Base-by-base conservation (phyloP, 1,284 basidiomycete species). In the Quambalaria eucalypti region DNA sequence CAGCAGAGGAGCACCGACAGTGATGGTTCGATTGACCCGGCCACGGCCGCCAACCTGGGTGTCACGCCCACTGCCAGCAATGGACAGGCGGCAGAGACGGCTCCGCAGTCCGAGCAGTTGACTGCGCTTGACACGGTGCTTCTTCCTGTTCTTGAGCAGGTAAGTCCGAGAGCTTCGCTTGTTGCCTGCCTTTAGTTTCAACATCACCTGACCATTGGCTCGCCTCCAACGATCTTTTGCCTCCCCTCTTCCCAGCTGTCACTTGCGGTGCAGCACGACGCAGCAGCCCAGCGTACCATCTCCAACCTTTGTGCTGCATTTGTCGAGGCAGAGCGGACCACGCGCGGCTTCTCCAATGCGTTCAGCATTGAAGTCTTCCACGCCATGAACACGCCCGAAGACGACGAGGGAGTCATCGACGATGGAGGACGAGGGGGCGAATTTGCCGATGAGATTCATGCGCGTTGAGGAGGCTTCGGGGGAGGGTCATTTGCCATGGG, bases 301-400 rank as follows among this genome's bases (percentile, higher is more conserved):
- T 51, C 55, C 23, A 60, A 60, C 19, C 54, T 71, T 14, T 52
- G 68, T 2, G 46, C 44, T 21, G 62, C 65, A 21, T 38, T 71
- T 19, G 59, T 63, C 42, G 56, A 67, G 39, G 68, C 65, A 9
- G 69, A 71, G 54, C 49, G 55, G 48, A 59, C 69, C n/a, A 70
- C 68, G 16, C 65, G 68, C 1, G 69, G 69, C 28, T 61, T 71
- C 38, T 67, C 65, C 64, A 68, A 69, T 48, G 69, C 69, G 5
- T 68, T 71, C 57, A 67, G 67, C 2, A 61, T 65, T n/a, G 69
- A 71, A 50, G 46, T 71, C 28, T 71, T 68, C 56, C 68, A 69
- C 33, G 63, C 62, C 12, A 69, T 71, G 64, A 62, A 62, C 31
- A 59, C 60, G 50, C 56, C 52, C 12, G 65, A 65, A 29, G 59